Evolutionary conservation across 352 stramenopile genomes (phyloP).

Genomic region (Globisporangium sylvaticum): DNA sequence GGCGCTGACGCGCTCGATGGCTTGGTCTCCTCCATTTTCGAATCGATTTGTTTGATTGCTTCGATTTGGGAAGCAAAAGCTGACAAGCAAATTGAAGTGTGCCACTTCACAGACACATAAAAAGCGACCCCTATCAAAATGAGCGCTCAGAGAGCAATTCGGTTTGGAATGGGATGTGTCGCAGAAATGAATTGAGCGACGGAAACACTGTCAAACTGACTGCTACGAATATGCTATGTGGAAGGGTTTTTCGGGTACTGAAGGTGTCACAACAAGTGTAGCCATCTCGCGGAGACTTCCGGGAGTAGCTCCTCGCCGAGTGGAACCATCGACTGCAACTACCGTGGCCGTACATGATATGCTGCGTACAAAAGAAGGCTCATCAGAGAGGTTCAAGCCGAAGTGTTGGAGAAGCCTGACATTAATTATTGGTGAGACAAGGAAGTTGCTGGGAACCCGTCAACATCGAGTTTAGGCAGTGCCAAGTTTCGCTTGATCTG

Average conservation of each 20-base stretch:
- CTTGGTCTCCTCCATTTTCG: constrained; percentile 1
- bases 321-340: no score
- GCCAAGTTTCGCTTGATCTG: background rate
- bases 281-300: no score
- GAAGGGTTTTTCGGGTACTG: background rate
- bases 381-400: no score
- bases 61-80: background rate
- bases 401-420: no score
- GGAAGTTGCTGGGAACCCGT: no score
- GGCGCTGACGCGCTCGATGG: background rate
- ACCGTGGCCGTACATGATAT: no score
- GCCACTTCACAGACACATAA: background rate
- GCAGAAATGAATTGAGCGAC: background rate
- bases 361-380: no score
- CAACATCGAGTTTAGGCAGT: no score
- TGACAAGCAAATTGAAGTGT: background rate
- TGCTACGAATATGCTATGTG: background rate
- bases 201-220: background rate
- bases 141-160: background rate
- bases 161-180: background rate
- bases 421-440: no score
- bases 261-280: no score
- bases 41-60: background rate
- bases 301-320: no score
- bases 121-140: background rate